These are phyloP conservation scores for Amphirosellinia nigrospora DNA, from an alignment of 495 filamentous ascomycete species.

Conservation along the genomic window DNA sequence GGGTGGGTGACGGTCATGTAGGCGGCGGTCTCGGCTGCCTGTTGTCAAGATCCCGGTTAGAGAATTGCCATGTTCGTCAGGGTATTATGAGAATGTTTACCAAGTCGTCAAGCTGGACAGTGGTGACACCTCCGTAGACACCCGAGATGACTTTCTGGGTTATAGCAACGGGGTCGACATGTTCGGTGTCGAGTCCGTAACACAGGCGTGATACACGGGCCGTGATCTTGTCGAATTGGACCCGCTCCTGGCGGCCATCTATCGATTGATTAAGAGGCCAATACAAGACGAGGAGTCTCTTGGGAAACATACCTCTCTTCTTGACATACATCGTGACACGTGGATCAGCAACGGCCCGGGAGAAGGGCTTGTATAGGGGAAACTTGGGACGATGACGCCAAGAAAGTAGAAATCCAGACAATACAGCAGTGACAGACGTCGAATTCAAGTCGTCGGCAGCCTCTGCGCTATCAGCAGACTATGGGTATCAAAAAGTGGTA, in stretches of 20 bases:
- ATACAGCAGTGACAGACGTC: background rate
- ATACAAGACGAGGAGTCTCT: background rate
- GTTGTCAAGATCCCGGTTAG: conserved; percentile 12
- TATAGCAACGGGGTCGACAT: conserved; percentile 97
- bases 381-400: conserved; percentile 22
- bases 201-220: conserved; percentile 96
- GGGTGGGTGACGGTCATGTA: conserved; percentile 99
- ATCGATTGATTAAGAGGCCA: conserved; percentile 33
- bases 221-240: conserved; percentile 99
- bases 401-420: background rate
- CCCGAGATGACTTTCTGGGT: conserved; percentile 99
- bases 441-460: background rate
- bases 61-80: background rate
- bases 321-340: conserved; percentile 60
- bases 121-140: conserved; percentile 98
- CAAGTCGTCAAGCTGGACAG: conserved; percentile 93
- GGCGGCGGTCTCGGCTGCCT: conserved; percentile 98
- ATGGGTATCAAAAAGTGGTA: conserved; percentile 22
- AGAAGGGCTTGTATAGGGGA: conserved; percentile 10
- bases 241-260: conserved; percentile 99
- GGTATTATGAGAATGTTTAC: conserved; percentile 61
- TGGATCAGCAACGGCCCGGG: conserved; percentile 2
- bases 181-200: conserved; percentile 94
- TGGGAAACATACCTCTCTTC: conserved; percentile 60
- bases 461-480: background rate